Base-by-base conservation (phyloP, 2,329 filamentous ascomycete species). In the Ceratocystis smalleyi region DNA sequence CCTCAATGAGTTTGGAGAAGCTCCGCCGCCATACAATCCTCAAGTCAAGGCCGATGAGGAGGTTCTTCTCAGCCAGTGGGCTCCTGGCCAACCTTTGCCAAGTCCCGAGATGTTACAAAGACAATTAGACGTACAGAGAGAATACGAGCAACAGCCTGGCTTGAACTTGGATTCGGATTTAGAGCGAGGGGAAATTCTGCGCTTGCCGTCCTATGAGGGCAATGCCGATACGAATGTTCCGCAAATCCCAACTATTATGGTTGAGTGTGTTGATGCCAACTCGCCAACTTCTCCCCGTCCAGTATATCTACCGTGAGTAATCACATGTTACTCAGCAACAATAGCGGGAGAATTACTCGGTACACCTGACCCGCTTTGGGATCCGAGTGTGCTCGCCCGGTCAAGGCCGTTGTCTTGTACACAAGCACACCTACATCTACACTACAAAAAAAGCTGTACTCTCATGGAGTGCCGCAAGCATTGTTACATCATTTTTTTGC, bases 21-120 rank as follows among this genome's bases (percentile, higher is more conserved):
- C 61, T 35, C 61, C 61, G 17, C 61, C 61, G n/a, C 61, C 61
- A 1, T 63, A 63, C 61, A 47, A 63, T 15, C 61, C 27, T 30
- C 45, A 54, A 24, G 61, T 54, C 45, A 63, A 63, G 61, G 61
- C 49, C 19, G 47, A 55, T 22, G 61, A 63, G 15, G 45, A 43
- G 5, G 61, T 63, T 63, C 68, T 69, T 47, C 67, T 68, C 22
- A 61, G 59, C 45, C 59, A 61, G 5, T 61, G 59, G 59, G 59
- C 59, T 19, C 59, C 59, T 30, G 59, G 59, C 40, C 43, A 45
- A 10, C 59, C 59, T 22, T 30, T 61, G 43, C 59, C 64, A 68
- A 32, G 69, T 65, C 8, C 67, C 67, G 22, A 67, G 69, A 27
- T 70, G 61, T 24, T 69, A 69, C 35, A 71, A 68, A 24, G 64